These are phyloP conservation scores for Pseudocercospora musae DNA, from an alignment of 2,329 filamentous ascomycete species.

Conservation along the genomic window DNA sequence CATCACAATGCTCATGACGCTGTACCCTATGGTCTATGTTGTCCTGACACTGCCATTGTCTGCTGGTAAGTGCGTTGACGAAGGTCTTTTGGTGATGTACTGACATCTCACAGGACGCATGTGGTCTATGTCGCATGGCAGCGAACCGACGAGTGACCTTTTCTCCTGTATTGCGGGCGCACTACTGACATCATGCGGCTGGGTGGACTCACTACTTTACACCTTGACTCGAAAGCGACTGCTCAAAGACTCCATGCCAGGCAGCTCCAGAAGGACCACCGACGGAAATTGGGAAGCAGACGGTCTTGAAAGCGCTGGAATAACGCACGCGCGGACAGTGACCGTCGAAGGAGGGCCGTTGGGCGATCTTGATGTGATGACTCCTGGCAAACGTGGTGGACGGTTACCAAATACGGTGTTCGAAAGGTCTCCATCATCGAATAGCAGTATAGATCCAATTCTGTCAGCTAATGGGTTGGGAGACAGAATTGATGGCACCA, in stretches of 20 bases:
- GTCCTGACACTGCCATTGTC: conserved; percentile 66
- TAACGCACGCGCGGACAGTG: conserved; percentile 31
- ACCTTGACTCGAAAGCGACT: conserved; percentile 56
- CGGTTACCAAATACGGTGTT: conserved; percentile 5
- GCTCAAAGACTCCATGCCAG: conserved; percentile 42
- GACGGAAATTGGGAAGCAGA: conserved; percentile 18
- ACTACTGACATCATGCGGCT: conserved; percentile 57
- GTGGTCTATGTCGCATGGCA: conserved; percentile 56
- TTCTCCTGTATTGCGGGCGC: conserved; percentile 53
- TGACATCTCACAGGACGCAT: conserved; percentile 51
- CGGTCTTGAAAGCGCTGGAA: conserved; percentile 23
- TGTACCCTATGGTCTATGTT: conserved; percentile 68
- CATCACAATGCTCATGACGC: conserved; percentile 58
- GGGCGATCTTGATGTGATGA: conserved; percentile 14
- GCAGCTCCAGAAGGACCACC: conserved; percentile 2
- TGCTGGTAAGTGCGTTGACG: conserved; percentile 29
- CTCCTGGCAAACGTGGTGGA: conserved; percentile 3
- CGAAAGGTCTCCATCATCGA: conserved; percentile 10
- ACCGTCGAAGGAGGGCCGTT: conserved; percentile 24
- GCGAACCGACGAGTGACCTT: conserved; percentile 32
- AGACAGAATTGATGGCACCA: not conserved
- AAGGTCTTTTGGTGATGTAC: not conserved
- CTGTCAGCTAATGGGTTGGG: not conserved
- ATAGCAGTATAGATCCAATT: conserved; percentile 21
- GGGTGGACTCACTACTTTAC: conserved; percentile 58